These are phyloP conservation scores for Massarina eburnea DNA, from an alignment of 2,329 filamentous ascomycete genomes.

Conservation along the genomic window DNA sequence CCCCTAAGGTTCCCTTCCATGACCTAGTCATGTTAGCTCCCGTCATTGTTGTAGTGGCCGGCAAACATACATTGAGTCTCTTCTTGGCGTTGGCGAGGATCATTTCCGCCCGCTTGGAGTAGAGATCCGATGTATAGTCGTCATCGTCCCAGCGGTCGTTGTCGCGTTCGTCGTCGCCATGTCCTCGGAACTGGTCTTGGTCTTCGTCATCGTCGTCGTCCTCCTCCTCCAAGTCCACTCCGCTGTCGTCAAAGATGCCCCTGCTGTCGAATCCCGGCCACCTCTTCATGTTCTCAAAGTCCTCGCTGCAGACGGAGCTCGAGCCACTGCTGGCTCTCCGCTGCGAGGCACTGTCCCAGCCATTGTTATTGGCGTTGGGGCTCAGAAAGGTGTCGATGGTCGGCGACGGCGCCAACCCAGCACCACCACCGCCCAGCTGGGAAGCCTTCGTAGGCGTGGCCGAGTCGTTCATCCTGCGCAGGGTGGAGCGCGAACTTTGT, in stretches of 20 bases:
- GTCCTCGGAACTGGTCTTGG: conserved; percentile 27
- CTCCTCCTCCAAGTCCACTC: conserved; percentile 35
- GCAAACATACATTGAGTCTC: conserved; percentile 74
- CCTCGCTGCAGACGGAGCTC: conserved; percentile 49
- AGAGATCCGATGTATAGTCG: conserved; percentile 65
- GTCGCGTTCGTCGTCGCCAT: conserved; percentile 36
- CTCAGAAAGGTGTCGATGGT: conserved; percentile 27
- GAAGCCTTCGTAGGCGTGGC: conserved; percentile 8
- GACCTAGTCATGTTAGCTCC: conserved; percentile 58
- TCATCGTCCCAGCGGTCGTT: conserved; percentile 49
- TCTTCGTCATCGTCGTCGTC: conserved; percentile 11
- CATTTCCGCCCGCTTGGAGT: conserved; percentile 72
- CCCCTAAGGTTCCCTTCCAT: conserved; percentile 91
- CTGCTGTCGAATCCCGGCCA: conserved; percentile 43
- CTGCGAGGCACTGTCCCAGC: conserved; percentile 22
- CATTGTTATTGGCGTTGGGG: conserved; percentile 13
- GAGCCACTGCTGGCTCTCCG: conserved; percentile 36
- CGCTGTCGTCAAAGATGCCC: conserved; percentile 40
- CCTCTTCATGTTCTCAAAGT: conserved; percentile 42
- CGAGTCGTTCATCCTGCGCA: conserved; percentile 34
- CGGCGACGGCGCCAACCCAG: conserved; percentile 38
- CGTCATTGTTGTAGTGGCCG: no score
- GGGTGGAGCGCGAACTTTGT: conserved; percentile 38
- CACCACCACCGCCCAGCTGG: conserved; percentile 12
- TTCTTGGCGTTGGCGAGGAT: conserved; percentile 93